A percentile compares a stretch with the other conserved stretches of the same genome.
Evolutionary conservation across 495 filamentous ascomycete species (phyloP).

Genomic region (Cudoniella acicularis): DNA sequence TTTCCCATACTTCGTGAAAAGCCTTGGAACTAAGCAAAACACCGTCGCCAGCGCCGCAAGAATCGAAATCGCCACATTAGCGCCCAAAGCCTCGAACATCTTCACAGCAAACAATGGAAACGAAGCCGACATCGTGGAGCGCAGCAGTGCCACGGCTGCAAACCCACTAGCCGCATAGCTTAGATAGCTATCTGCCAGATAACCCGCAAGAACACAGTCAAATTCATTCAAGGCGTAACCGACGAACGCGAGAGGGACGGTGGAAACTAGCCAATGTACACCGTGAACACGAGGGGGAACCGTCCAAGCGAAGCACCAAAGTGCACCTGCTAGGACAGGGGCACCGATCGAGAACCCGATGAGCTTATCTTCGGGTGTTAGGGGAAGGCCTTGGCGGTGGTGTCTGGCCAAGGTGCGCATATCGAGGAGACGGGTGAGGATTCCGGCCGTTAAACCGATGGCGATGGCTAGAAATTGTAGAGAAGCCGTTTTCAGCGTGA

Average conservation of each 20-base stretch:
- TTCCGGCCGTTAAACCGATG: conserved; percentile 38
- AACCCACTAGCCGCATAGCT: conserved; percentile 49
- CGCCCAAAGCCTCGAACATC: conserved; percentile 40
- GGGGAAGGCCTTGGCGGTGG: conserved; percentile 6
- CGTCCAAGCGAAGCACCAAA: too few species aligned
- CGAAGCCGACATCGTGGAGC: conserved; percentile 39
- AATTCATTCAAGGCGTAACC: conserved; percentile 51
- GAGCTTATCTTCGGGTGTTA: conserved; percentile 42
- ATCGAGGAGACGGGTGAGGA: conserved; percentile 43
- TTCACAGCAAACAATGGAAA: conserved; percentile 44
- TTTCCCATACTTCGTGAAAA: conserved; percentile 42
- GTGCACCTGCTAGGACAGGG: conserved; percentile 38
- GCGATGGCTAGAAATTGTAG: conserved; percentile 44
- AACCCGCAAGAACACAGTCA: conserved; percentile 43
- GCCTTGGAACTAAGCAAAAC: conserved; percentile 40
- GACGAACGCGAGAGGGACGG: conserved; percentile 41
- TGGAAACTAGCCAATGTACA: conserved; percentile 54
- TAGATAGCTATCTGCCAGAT: conserved; percentile 50
- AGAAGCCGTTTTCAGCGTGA: conserved; percentile 32
- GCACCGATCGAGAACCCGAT: conserved; percentile 42
- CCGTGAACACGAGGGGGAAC: too few species aligned
- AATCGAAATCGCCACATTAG: conserved; percentile 43
- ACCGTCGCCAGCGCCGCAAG: conserved; percentile 41
- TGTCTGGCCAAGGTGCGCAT: too few species aligned
- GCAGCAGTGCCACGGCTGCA: conserved; percentile 42